phyloP scores from a whole-genome alignment of 371 early-diverging fungal species.

The Mortierella sp. region DNA sequence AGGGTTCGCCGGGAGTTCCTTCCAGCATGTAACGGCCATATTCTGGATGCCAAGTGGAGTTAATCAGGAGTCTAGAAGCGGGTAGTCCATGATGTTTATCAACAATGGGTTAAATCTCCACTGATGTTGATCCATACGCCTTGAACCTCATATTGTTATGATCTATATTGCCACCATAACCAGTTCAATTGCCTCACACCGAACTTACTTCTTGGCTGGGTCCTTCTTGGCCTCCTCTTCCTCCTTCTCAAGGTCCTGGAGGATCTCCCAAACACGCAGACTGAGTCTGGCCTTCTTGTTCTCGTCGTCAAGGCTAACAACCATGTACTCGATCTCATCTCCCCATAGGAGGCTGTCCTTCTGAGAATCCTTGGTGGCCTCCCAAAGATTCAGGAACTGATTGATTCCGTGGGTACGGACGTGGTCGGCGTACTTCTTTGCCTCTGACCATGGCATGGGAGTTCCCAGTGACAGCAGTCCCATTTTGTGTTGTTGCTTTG shows the following conservation, averaged over 20 bases:
- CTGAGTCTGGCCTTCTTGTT: conserved; percentile 79
- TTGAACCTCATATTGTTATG: neutral
- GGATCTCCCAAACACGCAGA: conserved; percentile 86
- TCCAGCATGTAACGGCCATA: conserved; percentile 98
- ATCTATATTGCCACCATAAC: neutral
- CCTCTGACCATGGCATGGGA: conserved; percentile 94
- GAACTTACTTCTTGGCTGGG: conserved; percentile 47
- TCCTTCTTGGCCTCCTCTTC: conserved; percentile 70
- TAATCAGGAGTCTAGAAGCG: conserved; percentile 30
- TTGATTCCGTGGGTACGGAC: conserved; percentile 93
- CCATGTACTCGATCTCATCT: conserved; percentile 97
- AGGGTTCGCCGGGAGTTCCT: conserved; percentile 94
- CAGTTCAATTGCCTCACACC: neutral
- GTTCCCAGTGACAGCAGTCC: conserved; percentile 96
- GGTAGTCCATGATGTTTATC: neutral
- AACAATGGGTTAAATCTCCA: no score
- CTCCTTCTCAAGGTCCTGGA: conserved; percentile 78
- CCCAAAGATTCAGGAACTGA: conserved; percentile 93
- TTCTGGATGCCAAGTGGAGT: conserved; percentile 94
- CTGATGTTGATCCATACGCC: no score
- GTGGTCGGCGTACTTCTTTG: conserved; percentile 86
- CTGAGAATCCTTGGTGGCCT: conserved; percentile 78
- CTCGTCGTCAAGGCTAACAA: conserved; percentile 84
- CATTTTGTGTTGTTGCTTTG: conserved; percentile 66
- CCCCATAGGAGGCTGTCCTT: conserved; percentile 93